These are phyloP conservation scores for Pythium grandisporangium DNA, from an alignment of 352 stramenopile genomes.

Conservation along the genomic window DNA sequence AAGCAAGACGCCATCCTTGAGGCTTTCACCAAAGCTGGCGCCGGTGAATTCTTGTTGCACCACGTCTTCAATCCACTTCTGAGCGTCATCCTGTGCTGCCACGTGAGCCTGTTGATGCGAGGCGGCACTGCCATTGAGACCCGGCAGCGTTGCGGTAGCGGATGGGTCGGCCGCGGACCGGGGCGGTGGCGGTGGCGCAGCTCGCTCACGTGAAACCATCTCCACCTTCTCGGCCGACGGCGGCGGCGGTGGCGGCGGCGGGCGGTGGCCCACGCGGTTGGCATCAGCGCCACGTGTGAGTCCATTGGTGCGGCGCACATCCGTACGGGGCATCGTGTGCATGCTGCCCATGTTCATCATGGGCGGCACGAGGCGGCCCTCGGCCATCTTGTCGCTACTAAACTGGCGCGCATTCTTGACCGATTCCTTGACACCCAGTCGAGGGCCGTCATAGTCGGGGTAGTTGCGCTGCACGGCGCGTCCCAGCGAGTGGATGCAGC, in stretches of 20 bases:
- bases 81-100: conserved; percentile 64
- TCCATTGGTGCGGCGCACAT: conserved; percentile 39
- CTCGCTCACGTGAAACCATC: conserved; percentile 47
- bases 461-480: conserved; percentile 71
- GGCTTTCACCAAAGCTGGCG: conserved; percentile 49
- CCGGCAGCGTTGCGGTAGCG: neutral
- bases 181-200: conserved; percentile 9
- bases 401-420: conserved; percentile 70
- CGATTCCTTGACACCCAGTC: conserved; percentile 76
- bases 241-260: conserved; percentile 50
- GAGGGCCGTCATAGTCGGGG: conserved; percentile 57
- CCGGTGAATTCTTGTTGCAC: conserved; percentile 54
- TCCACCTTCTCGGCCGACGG: conserved; percentile 68
- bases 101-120: too few relatives aligned
- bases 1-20: conserved; percentile 78
- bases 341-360: conserved; percentile 66
- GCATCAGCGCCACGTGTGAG: conserved; percentile 75
- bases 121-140: neutral
- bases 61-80: conserved; percentile 74
- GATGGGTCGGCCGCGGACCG: neutral
- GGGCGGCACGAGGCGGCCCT: conserved; percentile 44
- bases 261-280: conserved; percentile 34
- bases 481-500: conserved; percentile 67
- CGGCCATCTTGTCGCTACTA: conserved; percentile 52
- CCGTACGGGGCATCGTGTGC: conserved; percentile 53